Conservation (phyloP, 169 alveolate genomes). For the Cryptosporidium andersoni region DNA sequence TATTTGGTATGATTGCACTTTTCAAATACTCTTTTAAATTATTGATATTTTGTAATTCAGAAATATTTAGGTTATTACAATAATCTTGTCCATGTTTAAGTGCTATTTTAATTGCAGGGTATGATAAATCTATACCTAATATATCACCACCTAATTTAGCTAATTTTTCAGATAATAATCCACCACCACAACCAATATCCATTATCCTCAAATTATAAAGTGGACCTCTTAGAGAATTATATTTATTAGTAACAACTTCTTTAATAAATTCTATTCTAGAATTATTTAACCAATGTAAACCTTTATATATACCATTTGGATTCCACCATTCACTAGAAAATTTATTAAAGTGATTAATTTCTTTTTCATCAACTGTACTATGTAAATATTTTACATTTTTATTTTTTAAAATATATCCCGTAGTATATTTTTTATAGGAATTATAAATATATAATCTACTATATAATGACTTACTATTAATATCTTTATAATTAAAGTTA, state of each 20-base stretch:
- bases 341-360: slow-evolving; percentile 2
- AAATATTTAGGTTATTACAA: not conserved
- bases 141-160: slow-evolving; percentile 17
- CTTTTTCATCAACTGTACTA: not conserved
- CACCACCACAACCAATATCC: slow-evolving; percentile 31
- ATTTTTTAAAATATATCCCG: too few species aligned
- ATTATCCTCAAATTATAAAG: slow-evolving; percentile 1
- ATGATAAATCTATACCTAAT: not conserved
- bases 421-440: too few species aligned
- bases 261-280: slow-evolving; percentile 1
- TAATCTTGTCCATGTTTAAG: not conserved
- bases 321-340: not conserved
- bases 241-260: slow-evolving; percentile 10
- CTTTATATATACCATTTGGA: slow-evolving; percentile 2
- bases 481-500: too few species aligned
- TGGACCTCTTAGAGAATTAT: slow-evolving; percentile 14
- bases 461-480: too few species aligned
- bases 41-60: not conserved
- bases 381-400: not conserved
- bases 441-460: too few species aligned
- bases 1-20: not conserved
- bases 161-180: slow-evolving; percentile 9
- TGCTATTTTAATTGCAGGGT: slow-evolving; percentile 3
- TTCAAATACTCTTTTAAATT: not conserved
- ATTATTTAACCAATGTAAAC: not conserved